Conservation (phyloP, 140 eudicot genomes). For the Oenanthe javanica region DNA sequence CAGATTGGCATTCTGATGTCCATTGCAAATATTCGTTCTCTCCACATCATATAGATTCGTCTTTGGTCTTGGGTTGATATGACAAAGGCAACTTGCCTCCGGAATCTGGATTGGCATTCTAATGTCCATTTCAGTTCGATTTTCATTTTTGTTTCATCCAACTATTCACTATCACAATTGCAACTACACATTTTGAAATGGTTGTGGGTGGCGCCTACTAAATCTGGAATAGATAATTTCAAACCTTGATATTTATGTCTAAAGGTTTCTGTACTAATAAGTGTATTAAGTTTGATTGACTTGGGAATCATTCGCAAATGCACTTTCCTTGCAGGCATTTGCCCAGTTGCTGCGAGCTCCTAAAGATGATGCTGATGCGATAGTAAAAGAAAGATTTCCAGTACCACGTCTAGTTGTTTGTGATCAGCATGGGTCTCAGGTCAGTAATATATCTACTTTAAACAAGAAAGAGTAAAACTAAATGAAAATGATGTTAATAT, state of each 20-base stretch:
- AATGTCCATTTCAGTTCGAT: not conserved
- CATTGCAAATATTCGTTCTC: not conserved
- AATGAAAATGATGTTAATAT: not conserved
- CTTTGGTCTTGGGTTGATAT: not conserved
- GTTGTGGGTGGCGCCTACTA: not conserved
- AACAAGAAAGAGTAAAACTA: not conserved
- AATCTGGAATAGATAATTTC: not conserved
- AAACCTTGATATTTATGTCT: not conserved
- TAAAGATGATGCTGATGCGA: constrained; percentile 73
- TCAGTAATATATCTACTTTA: constrained; percentile 12
- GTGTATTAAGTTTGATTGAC: not conserved
- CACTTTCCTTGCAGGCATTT: constrained; percentile 51
- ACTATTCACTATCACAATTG: not conserved
- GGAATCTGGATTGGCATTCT: not conserved
- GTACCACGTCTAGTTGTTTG: constrained; percentile 95
- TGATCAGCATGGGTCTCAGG: constrained; percentile 99
- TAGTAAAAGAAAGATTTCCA: constrained; percentile 81
- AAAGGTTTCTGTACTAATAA: not conserved
- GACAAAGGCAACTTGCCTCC: not conserved
- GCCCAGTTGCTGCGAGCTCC: constrained; percentile 91
- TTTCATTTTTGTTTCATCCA: not conserved
- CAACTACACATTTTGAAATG: not conserved
- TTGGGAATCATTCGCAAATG: not conserved
- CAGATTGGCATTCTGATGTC: not conserved
- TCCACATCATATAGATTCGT: too few relatives aligned